Evolutionary conservation across 257 asterid species (phyloP).

Genomic region (Solanum chiquidenum): DNA sequence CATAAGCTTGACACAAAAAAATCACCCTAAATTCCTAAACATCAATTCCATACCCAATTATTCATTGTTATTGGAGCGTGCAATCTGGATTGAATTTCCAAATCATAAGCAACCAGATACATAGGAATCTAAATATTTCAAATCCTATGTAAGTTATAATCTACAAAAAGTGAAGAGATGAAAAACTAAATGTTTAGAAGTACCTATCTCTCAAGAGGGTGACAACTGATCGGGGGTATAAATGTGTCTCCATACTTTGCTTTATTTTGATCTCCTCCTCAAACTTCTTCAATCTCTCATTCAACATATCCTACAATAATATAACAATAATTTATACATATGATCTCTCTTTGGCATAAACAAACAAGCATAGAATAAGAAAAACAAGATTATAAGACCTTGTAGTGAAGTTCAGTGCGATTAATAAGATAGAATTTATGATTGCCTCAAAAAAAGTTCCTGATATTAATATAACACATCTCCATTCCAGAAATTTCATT

Average conservation of each 20-base stretch:
- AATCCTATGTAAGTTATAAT: too few relatives aligned
- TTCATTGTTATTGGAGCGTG: too few relatives aligned
- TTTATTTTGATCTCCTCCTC: constrained; percentile 60
- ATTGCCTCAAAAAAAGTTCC: constrained; percentile 65
- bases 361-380: background rate
- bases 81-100: too few relatives aligned
- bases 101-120: too few relatives aligned
- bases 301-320: background rate
- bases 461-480: constrained; percentile 58
- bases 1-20: too few relatives aligned
- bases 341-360: background rate
- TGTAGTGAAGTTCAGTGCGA: constrained; percentile 62
- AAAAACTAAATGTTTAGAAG: too few relatives aligned
- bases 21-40: too few relatives aligned
- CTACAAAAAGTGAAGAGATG: too few relatives aligned
- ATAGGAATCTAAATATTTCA: too few relatives aligned
- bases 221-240: constrained; percentile 6
- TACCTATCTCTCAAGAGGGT: too few relatives aligned
- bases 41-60: too few relatives aligned
- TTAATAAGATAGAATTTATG: constrained; percentile 74
- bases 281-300: constrained; percentile 59
- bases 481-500: constrained; percentile 63
- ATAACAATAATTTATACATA: background rate
- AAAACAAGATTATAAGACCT: constrained; percentile 28
- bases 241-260: constrained; percentile 24